phyloP scores from a whole-genome alignment of 495 filamentous ascomycete species.

The Massariosphaeria phaeospora region DNA sequence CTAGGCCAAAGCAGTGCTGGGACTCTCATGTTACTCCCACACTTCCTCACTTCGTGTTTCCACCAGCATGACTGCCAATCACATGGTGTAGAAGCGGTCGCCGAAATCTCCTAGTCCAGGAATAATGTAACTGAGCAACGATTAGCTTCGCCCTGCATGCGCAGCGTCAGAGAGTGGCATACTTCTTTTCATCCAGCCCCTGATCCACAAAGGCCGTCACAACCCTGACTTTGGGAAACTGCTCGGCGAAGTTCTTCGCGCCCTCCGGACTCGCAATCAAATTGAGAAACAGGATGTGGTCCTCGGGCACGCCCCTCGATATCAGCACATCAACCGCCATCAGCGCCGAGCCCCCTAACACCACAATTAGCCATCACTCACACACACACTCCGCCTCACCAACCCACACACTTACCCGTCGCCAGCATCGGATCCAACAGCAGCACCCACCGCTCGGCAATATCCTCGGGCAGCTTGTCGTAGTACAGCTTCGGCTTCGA shows the following conservation, averaged over 20 bases:
- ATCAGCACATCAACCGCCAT: conserved; percentile 93
- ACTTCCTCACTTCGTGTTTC: neutral
- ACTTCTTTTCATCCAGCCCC: conserved; percentile 97
- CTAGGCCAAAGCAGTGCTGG: neutral
- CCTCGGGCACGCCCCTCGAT: conserved; percentile 84
- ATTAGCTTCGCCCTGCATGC: neutral
- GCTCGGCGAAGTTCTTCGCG: conserved; percentile 80
- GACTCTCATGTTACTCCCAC: neutral
- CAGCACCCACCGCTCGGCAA: conserved; percentile 85
- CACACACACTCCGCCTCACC: conserved; percentile 20
- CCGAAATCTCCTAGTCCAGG: conserved; percentile 96
- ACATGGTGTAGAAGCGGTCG: conserved; percentile 93
- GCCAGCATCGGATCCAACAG: conserved; percentile 99
- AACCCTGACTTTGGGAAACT: conserved; percentile 85
- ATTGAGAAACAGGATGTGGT: conserved; percentile 92
- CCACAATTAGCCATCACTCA: conserved; percentile 16
- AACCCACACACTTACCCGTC: conserved; percentile 61
- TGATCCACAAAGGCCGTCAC: conserved; percentile 97
- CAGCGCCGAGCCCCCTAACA: conserved; percentile 83
- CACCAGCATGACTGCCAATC: neutral
- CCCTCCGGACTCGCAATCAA: conserved; percentile 93
- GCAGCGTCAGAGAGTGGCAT: conserved; percentile 37
- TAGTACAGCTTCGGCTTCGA: conserved; percentile 88
- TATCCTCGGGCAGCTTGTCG: conserved; percentile 92
- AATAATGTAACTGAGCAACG: conserved; percentile 73